A percentile compares a stretch with the other conserved stretches of the same genome.
Evolutionary conservation across 129 eudicot species (phyloP).

Genomic region (Apium graveolens): DNA sequence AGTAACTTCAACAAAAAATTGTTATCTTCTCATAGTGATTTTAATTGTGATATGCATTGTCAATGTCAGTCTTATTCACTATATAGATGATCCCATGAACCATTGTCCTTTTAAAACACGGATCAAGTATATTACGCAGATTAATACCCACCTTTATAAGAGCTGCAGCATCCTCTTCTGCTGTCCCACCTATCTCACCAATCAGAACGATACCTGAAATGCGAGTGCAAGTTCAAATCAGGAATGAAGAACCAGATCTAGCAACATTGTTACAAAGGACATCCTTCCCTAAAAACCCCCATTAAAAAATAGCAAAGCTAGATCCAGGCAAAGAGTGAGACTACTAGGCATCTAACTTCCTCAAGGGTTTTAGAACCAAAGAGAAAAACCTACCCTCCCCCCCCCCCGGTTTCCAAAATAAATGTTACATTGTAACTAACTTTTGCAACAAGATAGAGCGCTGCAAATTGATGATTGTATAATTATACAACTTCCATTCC

Average conservation of each 20-base stretch:
- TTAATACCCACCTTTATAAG: conserved; percentile 70
- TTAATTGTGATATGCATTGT: background rate
- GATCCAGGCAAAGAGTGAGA: background rate
- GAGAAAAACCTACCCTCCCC: background rate
- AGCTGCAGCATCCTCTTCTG: conserved; percentile 99
- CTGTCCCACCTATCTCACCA: conserved; percentile 99
- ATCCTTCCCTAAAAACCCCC: background rate
- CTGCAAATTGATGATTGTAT: background rate
- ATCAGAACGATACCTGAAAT: conserved; percentile 83
- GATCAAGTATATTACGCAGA: background rate
- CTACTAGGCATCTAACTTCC: background rate
- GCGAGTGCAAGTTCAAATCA: background rate
- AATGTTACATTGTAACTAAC: background rate
- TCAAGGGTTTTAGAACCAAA: background rate
- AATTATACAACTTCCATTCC: background rate
- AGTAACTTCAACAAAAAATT: background rate
- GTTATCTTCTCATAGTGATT: background rate
- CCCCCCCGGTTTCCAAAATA: background rate
- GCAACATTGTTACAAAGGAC: background rate
- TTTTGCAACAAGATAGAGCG: background rate
- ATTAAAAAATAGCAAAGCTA: background rate
- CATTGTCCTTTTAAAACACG: too few species aligned
- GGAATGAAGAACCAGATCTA: background rate
- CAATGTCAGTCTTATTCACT: background rate
- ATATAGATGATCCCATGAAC: background rate